Evolutionary conservation across 2,329 filamentous ascomycete genomes (phyloP).

Genomic region (Botrytis cinerea): DNA sequence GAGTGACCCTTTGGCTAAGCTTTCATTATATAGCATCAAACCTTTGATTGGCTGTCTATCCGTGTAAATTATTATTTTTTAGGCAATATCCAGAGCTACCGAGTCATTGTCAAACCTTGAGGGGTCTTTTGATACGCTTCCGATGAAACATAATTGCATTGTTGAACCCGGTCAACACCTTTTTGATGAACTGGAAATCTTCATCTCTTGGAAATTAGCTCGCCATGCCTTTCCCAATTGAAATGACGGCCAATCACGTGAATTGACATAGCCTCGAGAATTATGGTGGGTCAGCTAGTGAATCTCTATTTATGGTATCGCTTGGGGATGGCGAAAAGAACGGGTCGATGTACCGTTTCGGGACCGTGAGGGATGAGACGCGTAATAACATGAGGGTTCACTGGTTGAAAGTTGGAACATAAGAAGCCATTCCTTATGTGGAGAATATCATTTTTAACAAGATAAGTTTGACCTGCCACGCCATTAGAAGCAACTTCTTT

Average conservation of each 20-base stretch:
- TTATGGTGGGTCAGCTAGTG: slow-evolving; percentile 12
- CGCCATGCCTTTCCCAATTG: not conserved
- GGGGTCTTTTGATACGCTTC: not conserved
- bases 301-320: slow-evolving; percentile 21
- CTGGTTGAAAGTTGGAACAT: slow-evolving; percentile 17
- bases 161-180: not conserved
- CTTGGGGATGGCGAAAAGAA: not conserved
- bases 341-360: not conserved
- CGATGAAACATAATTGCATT: not conserved
- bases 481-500: not conserved
- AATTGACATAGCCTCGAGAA: not conserved
- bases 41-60: not conserved
- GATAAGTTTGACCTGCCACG: slow-evolving; percentile 23
- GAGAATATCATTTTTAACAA: slow-evolving; percentile 1
- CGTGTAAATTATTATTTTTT: not conserved
- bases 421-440: slow-evolving; percentile 10
- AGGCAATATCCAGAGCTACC: not conserved
- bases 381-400: slow-evolving; percentile 10
- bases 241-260: not conserved
- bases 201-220: slow-evolving; percentile 12
- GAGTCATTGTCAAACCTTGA: not conserved
- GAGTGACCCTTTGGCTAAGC: not conserved
- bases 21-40: not conserved
- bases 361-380: slow-evolving; percentile 8
- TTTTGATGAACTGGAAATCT: not conserved